Percentiles rank a stretch among this genome's conserved stretches.
These are phyloP conservation scores for Pisolithus sp. DNA, from an alignment of 768 basidiomycete species.

Conservation along the genomic window DNA sequence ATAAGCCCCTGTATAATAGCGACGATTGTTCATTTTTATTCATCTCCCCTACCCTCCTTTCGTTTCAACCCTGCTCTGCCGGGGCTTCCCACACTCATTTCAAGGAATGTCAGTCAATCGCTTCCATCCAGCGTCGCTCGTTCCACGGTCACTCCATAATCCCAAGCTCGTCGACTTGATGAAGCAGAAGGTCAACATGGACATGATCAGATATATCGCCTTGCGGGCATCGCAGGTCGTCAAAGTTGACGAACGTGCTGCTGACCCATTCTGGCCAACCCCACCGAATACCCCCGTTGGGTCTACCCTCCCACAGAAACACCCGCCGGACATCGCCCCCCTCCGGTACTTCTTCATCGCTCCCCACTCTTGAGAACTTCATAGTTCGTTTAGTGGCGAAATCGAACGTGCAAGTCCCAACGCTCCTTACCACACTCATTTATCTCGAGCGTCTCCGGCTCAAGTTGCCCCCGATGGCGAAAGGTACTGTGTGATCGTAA, in stretches of 20 bases:
- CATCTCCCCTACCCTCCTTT: slow-evolving; percentile 17
- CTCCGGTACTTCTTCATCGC: slow-evolving; percentile 12
- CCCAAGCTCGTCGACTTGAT: slow-evolving; percentile 76
- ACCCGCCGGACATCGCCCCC: slow-evolving; percentile 20
- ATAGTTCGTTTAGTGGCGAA: slow-evolving; percentile 73
- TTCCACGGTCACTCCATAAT: slow-evolving; percentile 71
- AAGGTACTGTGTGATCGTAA: slow-evolving; percentile 48
- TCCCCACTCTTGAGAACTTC: slow-evolving; percentile 76
- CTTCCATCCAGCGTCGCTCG: slow-evolving; percentile 75
- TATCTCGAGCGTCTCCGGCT: slow-evolving; percentile 83
- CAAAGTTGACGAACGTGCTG: slow-evolving; percentile 48
- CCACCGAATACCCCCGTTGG: slow-evolving; percentile 66
- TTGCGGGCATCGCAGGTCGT: slow-evolving; percentile 73
- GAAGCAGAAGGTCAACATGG: slow-evolving; percentile 66
- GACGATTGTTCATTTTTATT: not conserved
- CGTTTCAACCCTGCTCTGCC: not conserved
- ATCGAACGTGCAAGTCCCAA: slow-evolving; percentile 87
- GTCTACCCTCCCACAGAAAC: slow-evolving; percentile 30
- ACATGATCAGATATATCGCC: slow-evolving; percentile 85
- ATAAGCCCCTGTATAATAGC: no score
- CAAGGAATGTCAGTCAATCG: slow-evolving; percentile 31
- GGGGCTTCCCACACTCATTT: slow-evolving; percentile 19
- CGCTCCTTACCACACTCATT: slow-evolving; percentile 83
- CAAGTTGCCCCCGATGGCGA: slow-evolving; percentile 77
- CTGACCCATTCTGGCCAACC: slow-evolving; percentile 42